Evolutionary conservation across 192 early-diverging fungal genomes (phyloP).

Genomic region (Coemansia sp.): DNA sequence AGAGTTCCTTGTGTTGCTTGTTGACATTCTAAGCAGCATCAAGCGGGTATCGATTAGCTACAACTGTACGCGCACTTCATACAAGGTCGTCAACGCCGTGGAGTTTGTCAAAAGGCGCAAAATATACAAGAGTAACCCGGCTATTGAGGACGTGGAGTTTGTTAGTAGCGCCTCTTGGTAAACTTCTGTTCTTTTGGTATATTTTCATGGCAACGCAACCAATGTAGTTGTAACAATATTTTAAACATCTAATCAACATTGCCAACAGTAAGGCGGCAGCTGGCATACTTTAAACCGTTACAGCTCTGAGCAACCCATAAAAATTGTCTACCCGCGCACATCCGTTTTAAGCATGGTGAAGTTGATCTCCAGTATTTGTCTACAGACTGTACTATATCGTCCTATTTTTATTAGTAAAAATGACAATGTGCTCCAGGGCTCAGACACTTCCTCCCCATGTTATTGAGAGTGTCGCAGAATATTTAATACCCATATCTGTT

Average conservation of each 20-base stretch:
- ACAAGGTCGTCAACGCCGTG: constrained; percentile 1
- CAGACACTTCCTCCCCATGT: constrained; percentile 10
- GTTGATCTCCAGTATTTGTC: too few species aligned
- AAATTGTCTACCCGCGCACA: too few species aligned
- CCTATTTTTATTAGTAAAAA: too few species aligned
- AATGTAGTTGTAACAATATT: too few species aligned
- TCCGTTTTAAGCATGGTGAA: too few species aligned
- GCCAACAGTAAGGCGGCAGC: too few species aligned
- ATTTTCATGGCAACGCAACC: too few species aligned
- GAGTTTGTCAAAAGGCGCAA: constrained; percentile 5
- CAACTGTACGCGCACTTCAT: not conserved
- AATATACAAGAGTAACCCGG: constrained; percentile 4
- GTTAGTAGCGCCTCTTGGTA: not conserved
- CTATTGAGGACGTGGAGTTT: not conserved
- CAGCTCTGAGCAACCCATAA: too few species aligned
- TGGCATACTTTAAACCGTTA: not conserved
- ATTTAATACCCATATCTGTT: not conserved
- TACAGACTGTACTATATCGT: too few species aligned
- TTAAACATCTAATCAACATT: too few species aligned
- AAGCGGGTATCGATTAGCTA: not conserved
- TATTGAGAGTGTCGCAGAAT: not conserved
- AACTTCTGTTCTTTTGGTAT: not conserved
- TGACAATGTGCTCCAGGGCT: constrained; percentile 1
- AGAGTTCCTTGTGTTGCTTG: constrained; percentile 19
- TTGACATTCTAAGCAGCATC: constrained; percentile 11